Conservation (phyloP, 139 green algal genomes). For the Micractinium conductrix region DNA sequence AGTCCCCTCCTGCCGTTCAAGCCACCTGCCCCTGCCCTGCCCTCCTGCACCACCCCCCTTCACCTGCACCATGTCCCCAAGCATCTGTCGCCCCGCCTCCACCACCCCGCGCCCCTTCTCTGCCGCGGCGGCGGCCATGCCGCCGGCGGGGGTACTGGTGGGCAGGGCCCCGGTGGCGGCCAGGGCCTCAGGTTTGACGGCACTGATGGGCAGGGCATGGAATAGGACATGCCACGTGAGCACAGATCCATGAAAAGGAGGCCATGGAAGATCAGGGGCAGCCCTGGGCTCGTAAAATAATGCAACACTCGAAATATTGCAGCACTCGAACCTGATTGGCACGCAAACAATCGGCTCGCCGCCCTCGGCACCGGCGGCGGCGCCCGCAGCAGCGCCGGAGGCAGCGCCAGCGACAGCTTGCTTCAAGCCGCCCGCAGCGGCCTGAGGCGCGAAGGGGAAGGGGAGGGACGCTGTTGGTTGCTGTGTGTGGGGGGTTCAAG, state of each 20-base stretch:
- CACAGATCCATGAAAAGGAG: too few relatives aligned
- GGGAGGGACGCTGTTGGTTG: background rate
- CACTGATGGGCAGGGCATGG: background rate
- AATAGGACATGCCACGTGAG: too few relatives aligned
- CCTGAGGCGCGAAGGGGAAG: background rate
- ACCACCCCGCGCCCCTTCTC: background rate
- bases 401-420: slow-evolving; percentile 3
- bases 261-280: too few relatives aligned
- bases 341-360: slow-evolving; percentile 26
- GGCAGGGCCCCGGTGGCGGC: too few relatives aligned
- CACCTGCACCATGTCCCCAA: background rate
- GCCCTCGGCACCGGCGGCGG: background rate
- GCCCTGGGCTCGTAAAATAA: too few relatives aligned
- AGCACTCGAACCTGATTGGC: too few relatives aligned
- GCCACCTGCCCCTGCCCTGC: too few relatives aligned
- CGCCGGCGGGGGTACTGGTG: background rate
- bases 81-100: background rate
- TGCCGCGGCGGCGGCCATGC: too few relatives aligned
- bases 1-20: too few relatives aligned
- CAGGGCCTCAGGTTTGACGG: background rate
- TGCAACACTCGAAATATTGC: too few relatives aligned
- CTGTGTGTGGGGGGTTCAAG: too few relatives aligned
- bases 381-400: background rate
- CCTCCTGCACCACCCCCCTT: background rate
- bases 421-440: background rate